Conservation (phyloP, 345 rosid genomes). For the Anacardium occidentale region DNA sequence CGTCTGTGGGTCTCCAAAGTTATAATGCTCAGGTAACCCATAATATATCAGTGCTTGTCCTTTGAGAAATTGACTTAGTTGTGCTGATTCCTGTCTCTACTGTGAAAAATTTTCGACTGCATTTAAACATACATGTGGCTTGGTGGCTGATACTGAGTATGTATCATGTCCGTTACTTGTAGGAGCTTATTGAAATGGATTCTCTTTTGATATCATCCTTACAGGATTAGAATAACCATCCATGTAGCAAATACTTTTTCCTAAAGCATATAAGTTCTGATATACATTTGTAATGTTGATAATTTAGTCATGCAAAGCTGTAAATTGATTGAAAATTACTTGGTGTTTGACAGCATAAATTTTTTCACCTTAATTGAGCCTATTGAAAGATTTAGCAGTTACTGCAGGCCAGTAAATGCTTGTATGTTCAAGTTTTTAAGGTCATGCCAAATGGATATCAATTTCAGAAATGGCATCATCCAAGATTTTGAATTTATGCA, state of each 20-base stretch:
- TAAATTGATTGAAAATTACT: background rate
- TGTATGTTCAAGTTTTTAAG: no score
- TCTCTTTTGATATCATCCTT: background rate
- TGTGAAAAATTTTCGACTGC: background rate
- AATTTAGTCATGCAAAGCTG: background rate
- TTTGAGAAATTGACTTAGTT: background rate
- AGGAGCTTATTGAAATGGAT: background rate
- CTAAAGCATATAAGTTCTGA: background rate
- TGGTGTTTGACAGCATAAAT: background rate
- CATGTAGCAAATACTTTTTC: background rate
- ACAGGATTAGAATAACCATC: background rate
- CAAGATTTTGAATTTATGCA: background rate
- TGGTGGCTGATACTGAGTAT: background rate
- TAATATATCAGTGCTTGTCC: background rate
- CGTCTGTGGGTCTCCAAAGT: constrained; percentile 59
- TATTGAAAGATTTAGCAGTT: background rate
- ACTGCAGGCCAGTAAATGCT: background rate
- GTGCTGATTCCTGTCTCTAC: background rate
- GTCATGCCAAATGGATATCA: background rate
- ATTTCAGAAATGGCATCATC: background rate
- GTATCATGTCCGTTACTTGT: background rate
- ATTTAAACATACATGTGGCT: background rate
- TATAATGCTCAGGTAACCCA: constrained; percentile 53
- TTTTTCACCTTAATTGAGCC: background rate
- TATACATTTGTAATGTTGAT: background rate